Evolutionary conservation across 768 basidiomycete genomes (phyloP).

Genomic region (Lactarius psammicola): DNA sequence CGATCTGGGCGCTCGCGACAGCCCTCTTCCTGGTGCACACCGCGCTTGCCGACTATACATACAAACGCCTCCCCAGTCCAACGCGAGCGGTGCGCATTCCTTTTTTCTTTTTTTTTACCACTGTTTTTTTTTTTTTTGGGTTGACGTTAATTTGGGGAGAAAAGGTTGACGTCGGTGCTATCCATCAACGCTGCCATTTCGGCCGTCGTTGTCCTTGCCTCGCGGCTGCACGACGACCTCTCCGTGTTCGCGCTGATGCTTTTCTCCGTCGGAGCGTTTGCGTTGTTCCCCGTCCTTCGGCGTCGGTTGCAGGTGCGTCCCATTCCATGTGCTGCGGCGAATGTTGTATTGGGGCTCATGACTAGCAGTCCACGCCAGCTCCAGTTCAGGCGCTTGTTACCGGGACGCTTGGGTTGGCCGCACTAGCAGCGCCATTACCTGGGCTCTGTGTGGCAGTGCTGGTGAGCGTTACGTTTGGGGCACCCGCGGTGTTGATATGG

Average conservation of each 20-base stretch:
- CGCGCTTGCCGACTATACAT: slow-evolving; percentile 79
- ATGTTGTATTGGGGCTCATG: slow-evolving; percentile 15
- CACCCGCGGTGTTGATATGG: slow-evolving; percentile 76
- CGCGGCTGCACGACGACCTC: slow-evolving; percentile 76
- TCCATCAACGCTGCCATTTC: slow-evolving; percentile 92
- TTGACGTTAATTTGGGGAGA: background rate
- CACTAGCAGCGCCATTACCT: slow-evolving; percentile 55
- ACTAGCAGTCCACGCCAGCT: slow-evolving; percentile 46
- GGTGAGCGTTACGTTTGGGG: slow-evolving; percentile 62
- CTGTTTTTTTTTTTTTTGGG: background rate
- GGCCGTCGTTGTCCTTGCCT: slow-evolving; percentile 89
- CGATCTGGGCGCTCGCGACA: slow-evolving; percentile 94
- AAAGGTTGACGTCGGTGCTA: slow-evolving; percentile 74
- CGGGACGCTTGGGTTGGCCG: slow-evolving; percentile 51
- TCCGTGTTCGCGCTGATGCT: slow-evolving; percentile 88
- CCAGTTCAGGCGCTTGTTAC: slow-evolving; percentile 54
- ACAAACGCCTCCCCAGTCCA: slow-evolving; percentile 37
- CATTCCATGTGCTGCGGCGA: slow-evolving; percentile 16
- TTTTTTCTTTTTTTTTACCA: slow-evolving; percentile 10
- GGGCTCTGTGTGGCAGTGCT: slow-evolving; percentile 51
- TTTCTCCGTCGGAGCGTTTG: slow-evolving; percentile 79
- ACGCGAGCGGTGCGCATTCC: slow-evolving; percentile 22
- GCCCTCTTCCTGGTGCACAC: slow-evolving; percentile 78
- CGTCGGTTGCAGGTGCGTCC: slow-evolving; percentile 62
- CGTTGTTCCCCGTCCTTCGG: slow-evolving; percentile 78